Evolutionary conservation across 202 grass and related monocot species (phyloP).

Genomic region (Saccharum hybrid): DNA sequence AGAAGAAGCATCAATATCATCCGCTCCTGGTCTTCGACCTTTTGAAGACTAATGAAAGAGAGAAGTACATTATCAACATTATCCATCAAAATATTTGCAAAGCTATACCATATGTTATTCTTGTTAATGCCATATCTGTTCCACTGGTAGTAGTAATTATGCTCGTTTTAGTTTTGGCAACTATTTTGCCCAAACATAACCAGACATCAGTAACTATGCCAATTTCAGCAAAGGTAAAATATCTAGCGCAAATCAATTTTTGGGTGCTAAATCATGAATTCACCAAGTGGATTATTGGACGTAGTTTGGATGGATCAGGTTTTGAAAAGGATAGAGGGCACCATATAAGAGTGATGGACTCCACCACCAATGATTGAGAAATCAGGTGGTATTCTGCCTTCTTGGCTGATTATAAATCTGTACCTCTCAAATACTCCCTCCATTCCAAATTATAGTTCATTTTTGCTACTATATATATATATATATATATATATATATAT

Average conservation of each 20-base stretch:
- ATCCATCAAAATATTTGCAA: conserved; percentile 29
- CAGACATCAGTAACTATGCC: neutral
- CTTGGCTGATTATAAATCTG: conserved; percentile 7
- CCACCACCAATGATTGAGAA: neutral
- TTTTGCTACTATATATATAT: neutral
- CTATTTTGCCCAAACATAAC: neutral
- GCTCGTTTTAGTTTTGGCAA: neutral
- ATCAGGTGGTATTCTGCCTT: conserved; percentile 1
- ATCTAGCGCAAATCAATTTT: neutral
- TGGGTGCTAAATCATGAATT: conserved; percentile 26
- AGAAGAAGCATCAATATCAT: conserved; percentile 98
- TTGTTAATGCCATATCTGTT: neutral
- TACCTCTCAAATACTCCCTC: neutral
- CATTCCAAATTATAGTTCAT: neutral
- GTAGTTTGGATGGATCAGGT: neutral
- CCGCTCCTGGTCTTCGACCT: conserved; percentile 88
- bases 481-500: too few relatives aligned
- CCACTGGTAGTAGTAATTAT: conserved; percentile 4
- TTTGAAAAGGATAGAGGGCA: neutral
- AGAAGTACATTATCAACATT: conserved; percentile 34
- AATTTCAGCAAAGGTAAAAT: neutral
- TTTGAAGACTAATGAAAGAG: conserved; percentile 65
- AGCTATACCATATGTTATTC: neutral
- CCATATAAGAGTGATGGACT: neutral
- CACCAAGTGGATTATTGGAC: neutral